Evolutionary conservation across 805 yeast genomes (phyloP).

Genomic region (Tetrapisispora pingtungensis): DNA sequence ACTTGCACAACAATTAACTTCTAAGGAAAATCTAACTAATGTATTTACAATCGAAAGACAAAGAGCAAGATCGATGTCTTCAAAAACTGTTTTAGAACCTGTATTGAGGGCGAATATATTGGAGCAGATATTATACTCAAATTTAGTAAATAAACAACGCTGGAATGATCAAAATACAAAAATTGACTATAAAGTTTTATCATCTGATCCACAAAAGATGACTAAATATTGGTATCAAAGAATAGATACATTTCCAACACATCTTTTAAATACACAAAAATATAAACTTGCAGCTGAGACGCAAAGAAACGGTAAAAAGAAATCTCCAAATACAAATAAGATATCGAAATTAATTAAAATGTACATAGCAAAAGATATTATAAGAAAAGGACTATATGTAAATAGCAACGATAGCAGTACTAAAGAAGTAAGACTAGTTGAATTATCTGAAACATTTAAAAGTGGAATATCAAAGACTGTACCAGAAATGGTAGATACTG

Average conservation of each 20-base stretch:
- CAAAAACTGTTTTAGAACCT: conserved; percentile 38
- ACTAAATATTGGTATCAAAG: conserved; percentile 18
- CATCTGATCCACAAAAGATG: conserved; percentile 26
- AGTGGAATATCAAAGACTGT: background rate
- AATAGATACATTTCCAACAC: background rate
- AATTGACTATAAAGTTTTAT: conserved; percentile 6
- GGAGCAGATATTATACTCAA: conserved; percentile 31
- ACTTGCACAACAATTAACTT: conserved; percentile 22
- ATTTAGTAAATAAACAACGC: conserved; percentile 6
- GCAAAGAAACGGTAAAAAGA: background rate
- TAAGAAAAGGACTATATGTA: background rate
- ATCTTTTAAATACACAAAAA: background rate
- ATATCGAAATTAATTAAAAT: conserved; percentile 3
- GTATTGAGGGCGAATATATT: conserved; percentile 44
- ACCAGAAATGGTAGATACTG: background rate
- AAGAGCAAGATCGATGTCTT: conserved; percentile 41
- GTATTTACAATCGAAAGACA: conserved; percentile 47
- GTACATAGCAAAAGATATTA: conserved; percentile 2
- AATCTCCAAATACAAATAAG: conserved; percentile 1
- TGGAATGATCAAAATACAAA: background rate
- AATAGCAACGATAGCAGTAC: too few species aligned
- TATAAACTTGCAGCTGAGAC: background rate
- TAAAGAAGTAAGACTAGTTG: background rate
- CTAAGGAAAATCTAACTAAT: conserved; percentile 25
- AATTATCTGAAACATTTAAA: background rate